These are phyloP conservation scores for Phytophthora rubi DNA, from an alignment of 352 stramenopile genomes.

Conservation along the genomic window DNA sequence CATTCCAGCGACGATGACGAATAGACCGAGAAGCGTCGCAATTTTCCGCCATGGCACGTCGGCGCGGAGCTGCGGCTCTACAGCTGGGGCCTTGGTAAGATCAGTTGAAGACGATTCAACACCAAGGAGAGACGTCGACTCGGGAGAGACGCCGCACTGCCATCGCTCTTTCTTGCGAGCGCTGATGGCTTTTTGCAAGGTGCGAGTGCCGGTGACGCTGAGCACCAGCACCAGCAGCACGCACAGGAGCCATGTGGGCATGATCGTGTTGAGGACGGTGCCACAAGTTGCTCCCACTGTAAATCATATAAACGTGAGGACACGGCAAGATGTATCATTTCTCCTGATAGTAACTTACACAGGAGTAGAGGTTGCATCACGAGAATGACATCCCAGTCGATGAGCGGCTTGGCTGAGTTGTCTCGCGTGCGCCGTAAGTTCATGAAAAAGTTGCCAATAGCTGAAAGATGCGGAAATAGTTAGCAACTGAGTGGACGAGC, in stretches of 20 bases:
- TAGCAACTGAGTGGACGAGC: background rate
- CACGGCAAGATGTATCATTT: constrained; percentile 1
- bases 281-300: constrained; percentile 77
- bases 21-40: constrained; percentile 82
- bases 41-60: constrained; percentile 82
- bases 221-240: constrained; percentile 92
- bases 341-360: constrained; percentile 43
- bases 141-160: constrained; percentile 41
- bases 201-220: constrained; percentile 85
- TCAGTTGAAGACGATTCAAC: constrained; percentile 7
- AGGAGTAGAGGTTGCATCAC: constrained; percentile 95
- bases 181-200: constrained; percentile 89
- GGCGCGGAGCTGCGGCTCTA: constrained; percentile 36
- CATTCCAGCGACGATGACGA: constrained; percentile 89
- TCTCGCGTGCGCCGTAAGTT: constrained; percentile 92
- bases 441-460: constrained; percentile 93
- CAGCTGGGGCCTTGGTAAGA: constrained; percentile 35
- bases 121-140: constrained; percentile 23
- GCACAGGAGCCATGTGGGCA: constrained; percentile 90
- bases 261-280: constrained; percentile 92
- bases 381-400: constrained; percentile 98
- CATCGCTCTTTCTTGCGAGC: constrained; percentile 89
- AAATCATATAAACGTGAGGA: constrained; percentile 10
- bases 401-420: constrained; percentile 88
- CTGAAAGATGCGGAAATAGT: constrained; percentile 25